Conservation (phyloP, 2,329 filamentous ascomycete species). For the Hypomyces rosellus region DNA sequence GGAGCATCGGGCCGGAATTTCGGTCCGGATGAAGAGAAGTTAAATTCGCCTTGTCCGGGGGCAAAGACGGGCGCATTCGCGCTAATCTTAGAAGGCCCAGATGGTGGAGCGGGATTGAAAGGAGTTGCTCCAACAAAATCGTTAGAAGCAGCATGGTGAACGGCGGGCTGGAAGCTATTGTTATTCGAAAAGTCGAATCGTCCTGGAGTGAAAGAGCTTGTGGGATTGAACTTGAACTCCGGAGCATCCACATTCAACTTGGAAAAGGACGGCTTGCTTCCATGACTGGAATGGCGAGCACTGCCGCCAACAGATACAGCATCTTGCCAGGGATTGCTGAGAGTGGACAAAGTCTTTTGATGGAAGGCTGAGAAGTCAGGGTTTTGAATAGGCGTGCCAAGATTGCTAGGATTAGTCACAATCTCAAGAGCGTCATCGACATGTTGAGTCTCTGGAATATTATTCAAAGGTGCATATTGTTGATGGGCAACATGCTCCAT, state of each 20-base stretch:
- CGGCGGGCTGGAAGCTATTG: constrained; percentile 42
- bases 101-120: constrained; percentile 24
- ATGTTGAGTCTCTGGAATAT: constrained; percentile 33
- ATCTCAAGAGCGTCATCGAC: constrained; percentile 57
- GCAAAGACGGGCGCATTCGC: constrained; percentile 65
- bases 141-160: constrained; percentile 30
- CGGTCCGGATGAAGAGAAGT: constrained; percentile 58
- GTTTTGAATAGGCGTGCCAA: constrained; percentile 54
- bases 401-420: constrained; percentile 67
- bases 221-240: constrained; percentile 73
- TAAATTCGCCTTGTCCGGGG: constrained; percentile 59
- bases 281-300: constrained; percentile 45
- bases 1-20: constrained; percentile 73
- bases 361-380: constrained; percentile 46
- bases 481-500: constrained; percentile 32
- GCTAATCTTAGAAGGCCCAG: constrained; percentile 53
- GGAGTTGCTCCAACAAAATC: constrained; percentile 10
- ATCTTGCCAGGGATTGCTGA: constrained; percentile 60
- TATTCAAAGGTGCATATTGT: constrained; percentile 35
- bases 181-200: constrained; percentile 43
- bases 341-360: constrained; percentile 48
- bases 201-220: constrained; percentile 43
- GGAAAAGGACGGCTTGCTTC: constrained; percentile 64
- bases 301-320: constrained; percentile 32
- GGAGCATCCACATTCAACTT: constrained; percentile 85